These are phyloP conservation scores for Glycyrrhiza uralensis DNA, from an alignment of 306 rosid species.

Conservation along the genomic window DNA sequence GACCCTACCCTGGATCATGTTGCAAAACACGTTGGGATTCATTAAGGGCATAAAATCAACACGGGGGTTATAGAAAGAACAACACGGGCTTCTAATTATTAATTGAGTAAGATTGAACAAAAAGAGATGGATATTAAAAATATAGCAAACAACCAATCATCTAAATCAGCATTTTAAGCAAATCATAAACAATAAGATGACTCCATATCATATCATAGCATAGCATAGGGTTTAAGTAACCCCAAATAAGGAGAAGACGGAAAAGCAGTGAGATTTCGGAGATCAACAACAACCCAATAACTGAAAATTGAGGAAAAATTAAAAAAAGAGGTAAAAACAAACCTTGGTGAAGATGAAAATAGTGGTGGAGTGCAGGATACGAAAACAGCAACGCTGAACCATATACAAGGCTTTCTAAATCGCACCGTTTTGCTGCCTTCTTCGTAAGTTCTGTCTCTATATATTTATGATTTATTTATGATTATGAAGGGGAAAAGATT, in stretches of 20 bases:
- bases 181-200: too few species aligned
- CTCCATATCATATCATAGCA: too few species aligned
- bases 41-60: not conserved
- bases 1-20: not conserved
- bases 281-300: not conserved
- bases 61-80: conserved; percentile 6
- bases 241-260: not conserved
- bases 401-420: not conserved
- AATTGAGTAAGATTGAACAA: not conserved
- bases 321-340: not conserved
- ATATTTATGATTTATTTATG: too few species aligned
- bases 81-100: not conserved
- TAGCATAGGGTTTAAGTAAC: not conserved
- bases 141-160: too few species aligned
- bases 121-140: not conserved
- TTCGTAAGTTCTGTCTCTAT: too few species aligned
- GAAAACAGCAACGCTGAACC: not conserved
- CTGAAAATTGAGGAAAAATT: not conserved
- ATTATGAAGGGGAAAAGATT: too few species aligned
- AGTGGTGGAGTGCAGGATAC: not conserved
- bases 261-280: not conserved
- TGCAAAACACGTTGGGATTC: not conserved
- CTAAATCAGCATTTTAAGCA: too few species aligned
- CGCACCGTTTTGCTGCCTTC: too few species aligned
- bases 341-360: conserved; percentile 7